These are phyloP conservation scores for Erythrophleum fordii DNA, from an alignment of 306 rosid genomes.

Conservation along the genomic window DNA sequence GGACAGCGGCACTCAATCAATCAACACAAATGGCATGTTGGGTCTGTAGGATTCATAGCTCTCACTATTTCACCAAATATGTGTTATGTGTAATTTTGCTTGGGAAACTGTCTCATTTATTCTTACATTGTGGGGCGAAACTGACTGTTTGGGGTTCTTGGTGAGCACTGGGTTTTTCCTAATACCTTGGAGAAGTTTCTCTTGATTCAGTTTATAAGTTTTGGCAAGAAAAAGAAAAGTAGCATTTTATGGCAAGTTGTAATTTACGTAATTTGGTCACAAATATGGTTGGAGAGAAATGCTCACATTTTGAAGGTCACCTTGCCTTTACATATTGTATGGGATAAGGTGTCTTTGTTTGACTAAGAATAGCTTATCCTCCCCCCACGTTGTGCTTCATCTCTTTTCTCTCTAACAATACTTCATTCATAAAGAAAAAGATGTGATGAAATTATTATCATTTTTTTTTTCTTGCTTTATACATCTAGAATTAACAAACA, in stretches of 20 bases:
- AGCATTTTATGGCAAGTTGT: not conserved
- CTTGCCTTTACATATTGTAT: not conserved
- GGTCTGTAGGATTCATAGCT: not conserved
- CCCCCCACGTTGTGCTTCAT: not conserved
- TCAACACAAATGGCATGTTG: not conserved
- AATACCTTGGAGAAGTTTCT: not conserved
- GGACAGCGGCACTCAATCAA: no score
- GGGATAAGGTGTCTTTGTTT: not conserved
- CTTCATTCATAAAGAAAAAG: not conserved
- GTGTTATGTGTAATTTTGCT: not conserved
- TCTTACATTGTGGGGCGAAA: not conserved
- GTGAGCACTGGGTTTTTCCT: not conserved
- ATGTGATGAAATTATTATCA: not conserved
- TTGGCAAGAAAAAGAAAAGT: not conserved
- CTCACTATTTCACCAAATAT: not conserved
- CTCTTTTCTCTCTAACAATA: not conserved
- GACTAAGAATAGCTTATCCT: not conserved
- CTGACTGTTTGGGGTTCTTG: not conserved
- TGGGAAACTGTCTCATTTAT: not conserved
- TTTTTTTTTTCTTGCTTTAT: not conserved
- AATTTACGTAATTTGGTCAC: not conserved
- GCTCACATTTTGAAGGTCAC: not conserved
- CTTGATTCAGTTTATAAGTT: not conserved
- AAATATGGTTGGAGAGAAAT: not conserved
- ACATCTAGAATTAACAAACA: not conserved